Evolutionary conservation across 192 early-diverging fungal species (phyloP).

Genomic region (Piromyces finnis): DNA sequence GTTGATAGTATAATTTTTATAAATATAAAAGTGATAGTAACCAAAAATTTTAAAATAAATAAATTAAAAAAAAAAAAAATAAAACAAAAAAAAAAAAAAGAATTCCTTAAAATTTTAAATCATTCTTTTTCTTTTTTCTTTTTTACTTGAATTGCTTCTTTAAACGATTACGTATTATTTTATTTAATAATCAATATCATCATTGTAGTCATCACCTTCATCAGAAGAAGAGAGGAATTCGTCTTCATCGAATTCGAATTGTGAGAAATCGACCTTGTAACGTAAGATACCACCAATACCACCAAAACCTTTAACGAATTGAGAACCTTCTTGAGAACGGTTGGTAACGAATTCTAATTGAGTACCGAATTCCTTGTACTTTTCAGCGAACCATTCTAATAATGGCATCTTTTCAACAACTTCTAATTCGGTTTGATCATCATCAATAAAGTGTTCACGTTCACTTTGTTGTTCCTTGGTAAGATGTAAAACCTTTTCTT

Average conservation of each 20-base stretch:
- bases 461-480: slow-evolving; percentile 75
- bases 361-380: slow-evolving; percentile 94
- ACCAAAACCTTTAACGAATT: slow-evolving; percentile 98
- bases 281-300: slow-evolving; percentile 91
- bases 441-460: slow-evolving; percentile 49
- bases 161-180: background rate
- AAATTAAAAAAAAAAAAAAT: too few relatives aligned
- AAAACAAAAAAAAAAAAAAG: too few relatives aligned
- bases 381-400: slow-evolving; percentile 94
- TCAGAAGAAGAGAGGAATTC: background rate
- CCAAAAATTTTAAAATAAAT: too few relatives aligned
- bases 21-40: too few relatives aligned
- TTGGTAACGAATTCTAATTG: slow-evolving; percentile 90
- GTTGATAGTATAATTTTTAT: too few relatives aligned
- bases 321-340: slow-evolving; percentile 84
- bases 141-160: background rate
- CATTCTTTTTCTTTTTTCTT: background rate
- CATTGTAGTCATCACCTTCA: background rate
- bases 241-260: background rate
- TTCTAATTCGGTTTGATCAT: slow-evolving; percentile 60
- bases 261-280: slow-evolving; percentile 55
- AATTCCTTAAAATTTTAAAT: too few relatives aligned
- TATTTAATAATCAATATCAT: background rate
- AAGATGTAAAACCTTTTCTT: slow-evolving; percentile 51
- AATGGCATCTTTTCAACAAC: slow-evolving; percentile 58